A percentile compares a stretch with the other conserved stretches of the same genome.
These are phyloP conservation scores for Macrolepiota dolichaula DNA, from an alignment of 768 basidiomycete genomes.

Conservation along the genomic window DNA sequence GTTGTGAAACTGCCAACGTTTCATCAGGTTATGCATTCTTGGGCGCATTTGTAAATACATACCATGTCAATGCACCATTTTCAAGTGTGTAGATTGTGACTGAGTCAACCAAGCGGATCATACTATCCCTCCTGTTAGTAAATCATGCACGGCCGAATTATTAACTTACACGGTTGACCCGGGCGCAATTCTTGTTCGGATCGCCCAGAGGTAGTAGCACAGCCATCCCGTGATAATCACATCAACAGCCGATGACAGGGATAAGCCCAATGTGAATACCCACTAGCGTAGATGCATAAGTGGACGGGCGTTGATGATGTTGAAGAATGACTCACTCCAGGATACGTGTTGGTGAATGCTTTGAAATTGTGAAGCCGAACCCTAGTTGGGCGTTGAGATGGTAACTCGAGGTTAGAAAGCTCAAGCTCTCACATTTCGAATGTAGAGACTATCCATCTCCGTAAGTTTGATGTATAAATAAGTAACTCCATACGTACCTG, in stretches of 20 bases:
- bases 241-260: constrained; percentile 47
- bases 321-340: constrained; percentile 13
- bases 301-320: constrained; percentile 9
- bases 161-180: constrained; percentile 22
- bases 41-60: not conserved
- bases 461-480: not conserved
- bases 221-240: constrained; percentile 45
- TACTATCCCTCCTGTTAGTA: constrained; percentile 21
- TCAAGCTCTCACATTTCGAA: constrained; percentile 27
- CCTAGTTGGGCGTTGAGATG: constrained; percentile 21
- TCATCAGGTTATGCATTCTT: not conserved
- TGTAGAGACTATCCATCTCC: constrained; percentile 23
- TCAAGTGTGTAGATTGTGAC: constrained; percentile 53
- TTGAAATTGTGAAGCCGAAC: constrained; percentile 28
- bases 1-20: constrained; percentile 31
- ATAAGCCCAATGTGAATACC: constrained; percentile 49
- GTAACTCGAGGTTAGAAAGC: not conserved
- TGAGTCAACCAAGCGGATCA: constrained; percentile 44
- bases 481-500: not conserved
- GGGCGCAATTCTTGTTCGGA: constrained; percentile 34
- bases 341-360: constrained; percentile 17
- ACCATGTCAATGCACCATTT: constrained; percentile 49
- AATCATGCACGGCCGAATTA: not conserved
- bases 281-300: constrained; percentile 22
- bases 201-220: constrained; percentile 37